A percentile compares a stretch with the other conserved stretches of the same genome.
Conservation (phyloP, 169 alveolate genomes). For the Neospora caninum region DNA sequence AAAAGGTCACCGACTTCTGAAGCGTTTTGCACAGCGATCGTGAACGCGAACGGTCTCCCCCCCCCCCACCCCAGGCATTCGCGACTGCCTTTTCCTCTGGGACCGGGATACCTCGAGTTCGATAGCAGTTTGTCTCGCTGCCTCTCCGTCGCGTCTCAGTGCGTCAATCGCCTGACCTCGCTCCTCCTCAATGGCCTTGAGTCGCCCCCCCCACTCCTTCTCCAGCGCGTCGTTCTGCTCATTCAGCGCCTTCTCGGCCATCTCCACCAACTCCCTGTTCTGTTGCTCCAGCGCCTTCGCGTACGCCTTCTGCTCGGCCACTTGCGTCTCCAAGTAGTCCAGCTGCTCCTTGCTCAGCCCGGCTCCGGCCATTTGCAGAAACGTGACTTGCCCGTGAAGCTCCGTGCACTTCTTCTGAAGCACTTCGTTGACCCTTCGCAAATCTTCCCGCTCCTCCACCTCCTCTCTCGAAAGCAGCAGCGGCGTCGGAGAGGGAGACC, state of each 20-base stretch:
- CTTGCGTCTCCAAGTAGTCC: background rate
- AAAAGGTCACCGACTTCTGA: no score
- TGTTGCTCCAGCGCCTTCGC: conserved; percentile 22
- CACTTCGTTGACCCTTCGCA: background rate
- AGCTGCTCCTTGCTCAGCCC: conserved; percentile 14
- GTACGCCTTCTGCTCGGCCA: conserved; percentile 17
- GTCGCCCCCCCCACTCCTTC: background rate
- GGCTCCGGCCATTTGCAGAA: conserved; percentile 17
- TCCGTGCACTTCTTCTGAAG: conserved; percentile 10
- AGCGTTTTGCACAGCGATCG: no score
- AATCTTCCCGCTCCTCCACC: background rate
- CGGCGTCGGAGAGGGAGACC: background rate
- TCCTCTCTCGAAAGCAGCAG: conserved; percentile 14
- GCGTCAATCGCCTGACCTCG: background rate
- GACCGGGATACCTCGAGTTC: background rate
- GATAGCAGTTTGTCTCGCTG: background rate
- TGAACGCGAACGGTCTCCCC: no score
- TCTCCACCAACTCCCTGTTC: background rate
- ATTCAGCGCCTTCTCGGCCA: conserved; percentile 11
- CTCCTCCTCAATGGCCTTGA: background rate
- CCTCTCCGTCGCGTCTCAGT: background rate
- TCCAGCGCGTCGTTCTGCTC: conserved; percentile 12
- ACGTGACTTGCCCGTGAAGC: background rate
- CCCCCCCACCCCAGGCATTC: no score
- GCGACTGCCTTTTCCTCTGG: no score